A percentile compares a stretch with the other conserved stretches of the same genome.
phyloP scores from a whole-genome alignment of 2,329 filamentous ascomycete species.

The Apiospora kogelbergensis region DNA sequence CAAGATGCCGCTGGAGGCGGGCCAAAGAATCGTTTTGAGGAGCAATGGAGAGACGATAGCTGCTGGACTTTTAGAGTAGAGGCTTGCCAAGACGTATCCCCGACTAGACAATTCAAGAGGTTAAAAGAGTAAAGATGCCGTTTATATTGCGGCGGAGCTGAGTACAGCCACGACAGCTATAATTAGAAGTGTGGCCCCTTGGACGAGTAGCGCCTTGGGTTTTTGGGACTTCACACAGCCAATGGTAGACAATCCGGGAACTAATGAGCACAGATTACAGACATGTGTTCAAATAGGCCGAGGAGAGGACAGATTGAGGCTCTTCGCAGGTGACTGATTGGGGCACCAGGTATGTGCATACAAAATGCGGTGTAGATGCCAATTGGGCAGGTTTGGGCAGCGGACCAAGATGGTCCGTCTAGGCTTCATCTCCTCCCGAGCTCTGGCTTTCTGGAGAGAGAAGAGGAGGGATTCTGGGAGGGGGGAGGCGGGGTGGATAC shows the following conservation, averaged over 20 bases:
- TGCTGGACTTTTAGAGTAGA: slow-evolving; percentile 73
- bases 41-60: slow-evolving; percentile 82
- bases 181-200: slow-evolving; percentile 1
- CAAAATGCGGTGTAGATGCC: background rate
- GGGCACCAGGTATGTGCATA: background rate
- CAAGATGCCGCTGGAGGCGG: slow-evolving; percentile 77
- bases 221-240: background rate
- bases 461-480: background rate
- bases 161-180: background rate
- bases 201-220: background rate
- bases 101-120: background rate
- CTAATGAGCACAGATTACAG: background rate
- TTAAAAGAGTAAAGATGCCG: background rate
- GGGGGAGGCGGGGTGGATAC: background rate
- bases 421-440: too few relatives aligned
- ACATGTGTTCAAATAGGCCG: background rate
- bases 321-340: background rate
- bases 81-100: background rate
- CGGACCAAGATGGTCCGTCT: background rate
- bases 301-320: background rate
- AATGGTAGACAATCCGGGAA: background rate
- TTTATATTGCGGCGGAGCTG: background rate
- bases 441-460: background rate
- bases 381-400: background rate
- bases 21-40: slow-evolving; percentile 77